phyloP scores from a whole-genome alignment of 2,329 filamentous ascomycete genomes.

The Hyphodiscus sp. region DNA sequence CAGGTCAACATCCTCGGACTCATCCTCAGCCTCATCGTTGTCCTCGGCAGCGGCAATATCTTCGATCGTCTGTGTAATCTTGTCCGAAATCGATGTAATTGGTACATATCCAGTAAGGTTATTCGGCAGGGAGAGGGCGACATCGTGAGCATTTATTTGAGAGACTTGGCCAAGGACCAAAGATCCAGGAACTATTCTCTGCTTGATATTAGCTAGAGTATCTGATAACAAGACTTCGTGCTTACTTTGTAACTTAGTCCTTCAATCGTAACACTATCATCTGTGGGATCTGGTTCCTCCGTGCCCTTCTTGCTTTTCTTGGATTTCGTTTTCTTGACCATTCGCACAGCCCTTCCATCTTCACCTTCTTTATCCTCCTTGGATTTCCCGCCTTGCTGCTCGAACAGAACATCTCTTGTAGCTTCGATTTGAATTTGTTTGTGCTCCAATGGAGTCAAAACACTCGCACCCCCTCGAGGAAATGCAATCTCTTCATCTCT shows the following conservation, averaged over 20 bases:
- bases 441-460: slow-evolving; percentile 87
- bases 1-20: slow-evolving; percentile 61
- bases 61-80: slow-evolving; percentile 70
- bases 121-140: slow-evolving; percentile 82
- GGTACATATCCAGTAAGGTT: slow-evolving; percentile 86
- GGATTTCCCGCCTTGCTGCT: slow-evolving; percentile 59
- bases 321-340: slow-evolving; percentile 47
- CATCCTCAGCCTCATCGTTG: slow-evolving; percentile 46
- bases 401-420: slow-evolving; percentile 84
- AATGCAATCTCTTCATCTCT: slow-evolving; percentile 85
- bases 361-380: slow-evolving; percentile 33
- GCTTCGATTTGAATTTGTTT: slow-evolving; percentile 96
- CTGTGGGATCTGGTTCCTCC: slow-evolving; percentile 41
- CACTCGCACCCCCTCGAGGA: slow-evolving; percentile 83
- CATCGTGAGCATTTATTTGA: slow-evolving; percentile 70
- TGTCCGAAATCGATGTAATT: slow-evolving; percentile 83
- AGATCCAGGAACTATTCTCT: slow-evolving; percentile 81
- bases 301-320: slow-evolving; percentile 48
- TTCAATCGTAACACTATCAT: slow-evolving; percentile 65
- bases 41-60: slow-evolving; percentile 54
- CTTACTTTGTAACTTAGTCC: slow-evolving; percentile 82
- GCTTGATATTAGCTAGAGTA: slow-evolving; percentile 29
- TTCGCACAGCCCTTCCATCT: slow-evolving; percentile 17
- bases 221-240: slow-evolving; percentile 3
- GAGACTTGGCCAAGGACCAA: slow-evolving; percentile 82